phyloP scores from a whole-genome alignment of 805 yeast genomes.

The Ogataea corticis region DNA sequence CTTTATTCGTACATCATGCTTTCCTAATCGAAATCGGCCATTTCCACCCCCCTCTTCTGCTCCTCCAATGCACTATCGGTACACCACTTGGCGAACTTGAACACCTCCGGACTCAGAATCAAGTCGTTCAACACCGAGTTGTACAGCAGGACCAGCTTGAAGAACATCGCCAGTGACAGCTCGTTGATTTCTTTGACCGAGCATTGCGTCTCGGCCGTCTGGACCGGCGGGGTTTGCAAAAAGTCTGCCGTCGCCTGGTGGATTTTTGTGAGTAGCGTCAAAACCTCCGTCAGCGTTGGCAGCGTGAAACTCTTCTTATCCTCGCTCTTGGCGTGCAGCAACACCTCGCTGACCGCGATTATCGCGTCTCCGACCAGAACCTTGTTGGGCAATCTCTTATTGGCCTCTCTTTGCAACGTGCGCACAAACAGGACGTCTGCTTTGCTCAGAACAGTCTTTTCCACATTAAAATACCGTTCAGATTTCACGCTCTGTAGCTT shows the following conservation, averaged over 20 bases:
- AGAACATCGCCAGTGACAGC: constrained; percentile 61
- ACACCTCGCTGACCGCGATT: constrained; percentile 56
- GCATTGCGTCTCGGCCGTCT: constrained; percentile 7
- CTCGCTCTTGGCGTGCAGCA: constrained; percentile 62
- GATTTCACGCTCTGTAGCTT: constrained; percentile 3
- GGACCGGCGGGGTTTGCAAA: constrained; percentile 38
- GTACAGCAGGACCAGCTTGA: constrained; percentile 63
- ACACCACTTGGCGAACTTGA: constrained; percentile 71
- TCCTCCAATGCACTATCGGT: constrained; percentile 63
- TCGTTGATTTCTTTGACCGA: constrained; percentile 60
- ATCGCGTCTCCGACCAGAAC: constrained; percentile 61
- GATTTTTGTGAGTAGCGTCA: constrained; percentile 60
- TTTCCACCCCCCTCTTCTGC: constrained; percentile 20
- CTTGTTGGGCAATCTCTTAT: constrained; percentile 60
- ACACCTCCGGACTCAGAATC: constrained; percentile 60
- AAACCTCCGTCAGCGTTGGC: constrained; percentile 55
- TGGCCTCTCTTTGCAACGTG: constrained; percentile 53
- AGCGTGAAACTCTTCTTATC: constrained; percentile 57
- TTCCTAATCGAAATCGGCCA: not conserved
- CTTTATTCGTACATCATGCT: constrained; percentile 1
- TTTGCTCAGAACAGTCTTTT: no score
- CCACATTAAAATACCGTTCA: not conserved
- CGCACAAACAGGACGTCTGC: constrained; percentile 40
- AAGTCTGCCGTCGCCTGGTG: constrained; percentile 54
- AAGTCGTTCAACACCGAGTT: constrained; percentile 65